Evolutionary conservation across 2,329 filamentous ascomycete species (phyloP).

Genomic region (Niveomyces coronatus): DNA sequence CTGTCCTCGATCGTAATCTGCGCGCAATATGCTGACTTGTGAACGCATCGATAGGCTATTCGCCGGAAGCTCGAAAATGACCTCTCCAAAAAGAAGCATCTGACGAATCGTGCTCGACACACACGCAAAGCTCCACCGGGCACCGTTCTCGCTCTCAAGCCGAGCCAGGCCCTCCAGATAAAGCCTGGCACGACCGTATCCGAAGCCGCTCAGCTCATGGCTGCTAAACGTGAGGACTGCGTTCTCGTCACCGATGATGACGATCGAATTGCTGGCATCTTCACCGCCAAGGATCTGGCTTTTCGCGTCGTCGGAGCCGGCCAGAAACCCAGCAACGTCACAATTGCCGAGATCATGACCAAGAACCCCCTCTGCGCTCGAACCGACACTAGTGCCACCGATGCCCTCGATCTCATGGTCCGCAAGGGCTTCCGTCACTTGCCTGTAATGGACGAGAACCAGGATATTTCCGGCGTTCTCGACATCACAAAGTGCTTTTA

Average conservation of each 20-base stretch:
- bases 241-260: constrained; percentile 96
- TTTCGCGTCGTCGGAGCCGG: constrained; percentile 92
- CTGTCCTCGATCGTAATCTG: too few relatives aligned
- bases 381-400: constrained; percentile 91
- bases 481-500: constrained; percentile 99
- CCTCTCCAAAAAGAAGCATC: constrained; percentile 92
- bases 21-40: constrained; percentile 2
- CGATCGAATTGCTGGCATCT: constrained; percentile 95
- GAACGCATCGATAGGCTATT: constrained; percentile 59
- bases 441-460: constrained; percentile 99
- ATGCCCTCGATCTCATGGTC: constrained; percentile 14
- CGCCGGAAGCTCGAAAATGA: constrained; percentile 94
- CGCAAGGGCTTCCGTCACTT: constrained; percentile 70
- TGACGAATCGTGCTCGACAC: constrained; percentile 66
- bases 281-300: constrained; percentile 95
- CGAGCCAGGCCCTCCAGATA: constrained; percentile 92
- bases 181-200: constrained; percentile 90
- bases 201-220: constrained; percentile 97
- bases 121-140: constrained; percentile 91
- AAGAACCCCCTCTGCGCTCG: constrained; percentile 97
- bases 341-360: constrained; percentile 98
- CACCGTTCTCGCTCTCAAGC: constrained; percentile 89
- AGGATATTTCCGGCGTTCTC: constrained; percentile 94
- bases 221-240: constrained; percentile 95
- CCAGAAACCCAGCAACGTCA: constrained; percentile 78